A percentile compares a stretch with the other conserved stretches of the same genome.
These are phyloP conservation scores for Chaetothyriales sp. DNA, from an alignment of 2,329 filamentous ascomycete genomes.

Conservation along the genomic window DNA sequence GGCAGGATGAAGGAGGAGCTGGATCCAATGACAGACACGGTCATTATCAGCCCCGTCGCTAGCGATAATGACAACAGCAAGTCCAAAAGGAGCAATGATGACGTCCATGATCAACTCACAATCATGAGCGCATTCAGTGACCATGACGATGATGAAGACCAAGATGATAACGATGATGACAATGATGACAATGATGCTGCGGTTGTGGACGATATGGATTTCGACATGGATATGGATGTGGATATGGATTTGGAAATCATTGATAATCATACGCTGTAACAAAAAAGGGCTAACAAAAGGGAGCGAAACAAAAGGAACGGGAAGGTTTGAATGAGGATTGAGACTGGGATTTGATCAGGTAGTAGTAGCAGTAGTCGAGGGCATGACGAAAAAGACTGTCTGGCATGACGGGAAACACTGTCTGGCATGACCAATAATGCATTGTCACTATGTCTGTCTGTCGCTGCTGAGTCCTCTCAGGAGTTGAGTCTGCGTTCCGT, in stretches of 20 bases:
- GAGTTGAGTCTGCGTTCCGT: neutral
- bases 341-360: neutral
- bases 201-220: slow-evolving; percentile 2
- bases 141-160: slow-evolving; percentile 1
- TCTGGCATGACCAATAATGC: neutral
- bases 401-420: neutral
- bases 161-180: slow-evolving; percentile 4
- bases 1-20: neutral
- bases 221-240: neutral
- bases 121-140: neutral
- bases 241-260: neutral
- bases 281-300: no score
- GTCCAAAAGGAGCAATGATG: slow-evolving; percentile 4
- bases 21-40: no score
- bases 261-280: neutral
- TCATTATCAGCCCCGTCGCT: neutral
- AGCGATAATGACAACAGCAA: slow-evolving; percentile 5
- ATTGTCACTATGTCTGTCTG: neutral
- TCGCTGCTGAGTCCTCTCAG: neutral
- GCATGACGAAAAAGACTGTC: neutral
- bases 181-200: slow-evolving; percentile 6
- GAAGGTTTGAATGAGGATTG: no score
- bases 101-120: neutral
- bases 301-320: no score
- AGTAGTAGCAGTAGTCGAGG: neutral